Percentiles rank a stretch among this genome's conserved stretches.
Evolutionary conservation across 78 protist genomes (phyloP).

Genomic region (Anaeramoeba ignava): DNA sequence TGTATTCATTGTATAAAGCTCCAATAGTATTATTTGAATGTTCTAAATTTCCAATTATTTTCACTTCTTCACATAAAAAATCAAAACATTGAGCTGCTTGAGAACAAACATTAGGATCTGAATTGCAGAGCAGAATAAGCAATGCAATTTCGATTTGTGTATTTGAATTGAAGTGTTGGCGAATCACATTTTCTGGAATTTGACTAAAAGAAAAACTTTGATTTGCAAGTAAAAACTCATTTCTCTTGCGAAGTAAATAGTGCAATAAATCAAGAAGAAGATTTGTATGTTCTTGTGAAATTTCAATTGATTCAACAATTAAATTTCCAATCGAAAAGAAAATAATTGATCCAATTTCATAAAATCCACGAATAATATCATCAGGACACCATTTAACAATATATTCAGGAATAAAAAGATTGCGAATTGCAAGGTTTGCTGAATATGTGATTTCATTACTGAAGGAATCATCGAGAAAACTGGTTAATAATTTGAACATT

Average conservation of each 20-base stretch:
- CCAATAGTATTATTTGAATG: neutral
- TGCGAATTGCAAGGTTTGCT: conserved; percentile 23
- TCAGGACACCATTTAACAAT: conserved; percentile 30
- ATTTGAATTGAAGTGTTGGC: too few relatives aligned
- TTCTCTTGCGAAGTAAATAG: neutral
- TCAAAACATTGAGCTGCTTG: neutral
- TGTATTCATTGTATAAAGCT: neutral
- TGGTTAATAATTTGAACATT: neutral
- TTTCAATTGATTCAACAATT: neutral
- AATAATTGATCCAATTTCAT: conserved; percentile 28
- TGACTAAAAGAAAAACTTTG: neutral
- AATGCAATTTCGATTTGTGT: neutral
- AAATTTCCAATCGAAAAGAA: neutral
- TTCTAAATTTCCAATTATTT: neutral
- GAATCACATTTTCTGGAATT: too few relatives aligned
- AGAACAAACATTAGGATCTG: neutral
- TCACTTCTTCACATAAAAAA: neutral
- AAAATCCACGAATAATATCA: conserved; percentile 33
- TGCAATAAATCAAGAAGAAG: neutral
- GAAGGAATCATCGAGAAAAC: neutral
- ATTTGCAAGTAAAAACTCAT: neutral
- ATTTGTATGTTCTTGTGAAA: neutral
- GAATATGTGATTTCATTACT: conserved; percentile 3
- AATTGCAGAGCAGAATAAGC: neutral
- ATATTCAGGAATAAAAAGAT: conserved; percentile 32